phyloP scores from a whole-genome alignment of 371 early-diverging fungal species.

The Amoeboradix gromovi region DNA sequence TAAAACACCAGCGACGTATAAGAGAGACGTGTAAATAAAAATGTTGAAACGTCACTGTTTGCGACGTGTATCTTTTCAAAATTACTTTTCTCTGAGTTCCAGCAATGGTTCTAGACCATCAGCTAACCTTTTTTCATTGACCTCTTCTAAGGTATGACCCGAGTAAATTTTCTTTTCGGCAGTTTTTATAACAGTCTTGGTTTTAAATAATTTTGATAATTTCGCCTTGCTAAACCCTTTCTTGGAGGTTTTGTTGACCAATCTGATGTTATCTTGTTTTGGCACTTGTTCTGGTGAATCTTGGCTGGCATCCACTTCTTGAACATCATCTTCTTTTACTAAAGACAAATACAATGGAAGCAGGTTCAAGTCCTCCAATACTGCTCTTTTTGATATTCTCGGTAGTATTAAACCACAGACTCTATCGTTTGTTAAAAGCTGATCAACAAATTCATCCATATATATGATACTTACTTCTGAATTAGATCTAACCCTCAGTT shows the following conservation, averaged over 20 bases:
- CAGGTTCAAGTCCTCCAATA: conserved; percentile 36
- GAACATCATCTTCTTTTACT: background rate
- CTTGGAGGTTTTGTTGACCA: background rate
- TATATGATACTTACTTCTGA: conserved; percentile 19
- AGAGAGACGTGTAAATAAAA: too few species aligned
- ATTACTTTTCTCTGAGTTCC: background rate
- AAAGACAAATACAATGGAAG: background rate
- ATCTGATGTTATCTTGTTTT: too few species aligned
- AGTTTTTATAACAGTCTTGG: background rate
- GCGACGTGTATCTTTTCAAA: too few species aligned
- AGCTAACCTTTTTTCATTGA: background rate
- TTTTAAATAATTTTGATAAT: background rate
- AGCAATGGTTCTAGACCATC: background rate
- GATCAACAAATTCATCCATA: conserved; percentile 75
- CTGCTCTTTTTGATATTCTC: conserved; percentile 35
- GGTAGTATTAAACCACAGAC: conserved; percentile 70
- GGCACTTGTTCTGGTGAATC: background rate
- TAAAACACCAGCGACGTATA: too few species aligned
- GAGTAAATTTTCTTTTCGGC: background rate
- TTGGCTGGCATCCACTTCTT: background rate
- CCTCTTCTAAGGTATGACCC: background rate
- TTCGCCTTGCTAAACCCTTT: background rate
- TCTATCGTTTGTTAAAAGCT: conserved; percentile 38
- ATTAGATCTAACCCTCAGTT: conserved; percentile 27
- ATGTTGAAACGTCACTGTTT: too few species aligned